These are phyloP conservation scores for Opeltia flavorubescens DNA, from an alignment of 495 filamentous ascomycete genomes.

Conservation along the genomic window DNA sequence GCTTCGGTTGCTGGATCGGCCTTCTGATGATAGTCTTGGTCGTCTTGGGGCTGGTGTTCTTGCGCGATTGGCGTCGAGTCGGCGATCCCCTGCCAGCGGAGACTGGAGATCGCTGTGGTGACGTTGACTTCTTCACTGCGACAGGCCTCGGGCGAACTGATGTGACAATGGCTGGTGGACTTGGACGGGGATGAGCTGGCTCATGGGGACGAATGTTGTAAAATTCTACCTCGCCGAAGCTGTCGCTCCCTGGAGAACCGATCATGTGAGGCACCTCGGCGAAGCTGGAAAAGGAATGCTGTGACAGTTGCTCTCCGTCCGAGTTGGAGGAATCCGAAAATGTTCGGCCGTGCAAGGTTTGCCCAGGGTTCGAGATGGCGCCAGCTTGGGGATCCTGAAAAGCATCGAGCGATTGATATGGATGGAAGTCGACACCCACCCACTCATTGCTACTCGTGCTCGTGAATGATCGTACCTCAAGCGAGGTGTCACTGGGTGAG, in stretches of 20 bases:
- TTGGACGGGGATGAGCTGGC: conserved; percentile 10
- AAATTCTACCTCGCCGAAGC: conserved; percentile 50
- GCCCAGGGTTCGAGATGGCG: conserved; percentile 73
- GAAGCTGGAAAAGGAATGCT: conserved; percentile 52
- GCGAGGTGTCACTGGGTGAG: conserved; percentile 68
- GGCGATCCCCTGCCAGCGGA: conserved; percentile 50
- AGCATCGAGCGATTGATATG: conserved; percentile 36
- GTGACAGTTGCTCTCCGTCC: conserved; percentile 28
- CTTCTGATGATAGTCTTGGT: conserved; percentile 69
- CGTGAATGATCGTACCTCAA: conserved; percentile 68
- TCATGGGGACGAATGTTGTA: conserved; percentile 26
- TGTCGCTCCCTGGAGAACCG: conserved; percentile 52
- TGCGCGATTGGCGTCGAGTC: conserved; percentile 51
- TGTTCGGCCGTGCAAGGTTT: conserved; percentile 72
- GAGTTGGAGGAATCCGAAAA: conserved; percentile 76
- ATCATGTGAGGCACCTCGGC: conserved; percentile 65
- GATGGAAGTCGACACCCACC: conserved; percentile 49
- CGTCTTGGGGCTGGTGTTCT: conserved; percentile 66
- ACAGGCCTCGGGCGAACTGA: conserved; percentile 32
- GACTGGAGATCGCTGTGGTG: conserved; percentile 40
- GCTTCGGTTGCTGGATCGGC: conserved; percentile 57
- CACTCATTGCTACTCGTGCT: conserved; percentile 71
- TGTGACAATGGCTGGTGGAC: conserved; percentile 22
- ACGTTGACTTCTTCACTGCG: conserved; percentile 50
- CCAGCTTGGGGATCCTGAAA: conserved; percentile 37